Evolutionary conservation across 305 asterid genomes (phyloP).

Genomic region (Fraxinus platypoda): DNA sequence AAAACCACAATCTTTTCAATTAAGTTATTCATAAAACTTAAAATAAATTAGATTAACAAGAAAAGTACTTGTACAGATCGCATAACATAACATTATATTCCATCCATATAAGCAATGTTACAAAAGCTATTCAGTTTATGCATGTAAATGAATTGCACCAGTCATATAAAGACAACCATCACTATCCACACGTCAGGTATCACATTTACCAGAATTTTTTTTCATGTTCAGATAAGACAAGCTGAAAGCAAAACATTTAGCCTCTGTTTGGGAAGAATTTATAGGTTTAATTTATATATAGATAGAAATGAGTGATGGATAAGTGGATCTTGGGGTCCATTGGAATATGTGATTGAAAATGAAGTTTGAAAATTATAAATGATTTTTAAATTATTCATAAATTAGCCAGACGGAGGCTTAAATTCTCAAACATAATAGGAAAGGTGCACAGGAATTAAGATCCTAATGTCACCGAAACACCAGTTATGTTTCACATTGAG

Average conservation of each 20-base stretch:
- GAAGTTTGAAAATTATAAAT: no score
- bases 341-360: no score
- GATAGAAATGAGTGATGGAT: no score
- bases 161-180: not conserved
- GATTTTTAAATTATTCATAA: no score
- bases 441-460: not conserved
- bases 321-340: no score
- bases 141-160: not conserved
- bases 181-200: not conserved
- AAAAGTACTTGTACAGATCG: not conserved
- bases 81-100: not conserved
- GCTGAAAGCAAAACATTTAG: not conserved
- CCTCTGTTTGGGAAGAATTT: no score
- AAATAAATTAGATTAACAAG: not conserved
- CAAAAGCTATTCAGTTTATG: not conserved
- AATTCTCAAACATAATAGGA: not conserved
- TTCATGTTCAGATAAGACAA: not conserved
- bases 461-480: not conserved
- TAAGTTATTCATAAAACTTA: not conserved
- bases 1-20: constrained; percentile 1
- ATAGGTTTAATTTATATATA: no score
- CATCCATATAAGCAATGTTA: not conserved
- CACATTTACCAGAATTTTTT: not conserved
- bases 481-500: not conserved
- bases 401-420: no score